Evolutionary conservation across 495 filamentous ascomycete species (phyloP).

Genomic region (Penicillium steckii): DNA sequence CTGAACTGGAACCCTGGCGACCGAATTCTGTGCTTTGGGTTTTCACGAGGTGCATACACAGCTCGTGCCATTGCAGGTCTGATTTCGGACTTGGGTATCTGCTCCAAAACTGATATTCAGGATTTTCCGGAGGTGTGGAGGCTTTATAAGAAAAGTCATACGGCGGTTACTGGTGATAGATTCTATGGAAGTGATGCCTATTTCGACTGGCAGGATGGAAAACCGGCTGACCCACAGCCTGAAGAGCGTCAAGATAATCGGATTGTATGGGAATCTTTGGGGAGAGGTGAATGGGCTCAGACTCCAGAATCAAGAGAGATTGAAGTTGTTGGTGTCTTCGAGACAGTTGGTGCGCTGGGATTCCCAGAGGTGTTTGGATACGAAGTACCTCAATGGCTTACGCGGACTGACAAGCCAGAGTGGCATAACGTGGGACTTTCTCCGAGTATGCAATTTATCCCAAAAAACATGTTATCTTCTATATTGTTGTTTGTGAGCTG

Average conservation of each 20-base stretch:
- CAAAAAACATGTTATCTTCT: too few relatives aligned
- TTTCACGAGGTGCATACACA: conserved; percentile 58
- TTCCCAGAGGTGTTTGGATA: conserved; percentile 13
- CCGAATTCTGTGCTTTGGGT: conserved; percentile 58
- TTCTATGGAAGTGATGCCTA: conserved; percentile 10
- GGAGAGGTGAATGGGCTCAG: conserved; percentile 16
- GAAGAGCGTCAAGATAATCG: neutral
- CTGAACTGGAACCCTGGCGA: conserved; percentile 50
- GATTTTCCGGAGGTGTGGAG: conserved; percentile 43
- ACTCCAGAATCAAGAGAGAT: conserved; percentile 27
- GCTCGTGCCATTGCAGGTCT: conserved; percentile 54
- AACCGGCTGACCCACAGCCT: conserved; percentile 11
- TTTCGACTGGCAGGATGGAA: conserved; percentile 3
- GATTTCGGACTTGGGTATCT: conserved; percentile 47
- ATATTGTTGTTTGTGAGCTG: too few relatives aligned
- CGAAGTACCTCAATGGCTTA: conserved; percentile 5
- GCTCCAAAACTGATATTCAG: conserved; percentile 37
- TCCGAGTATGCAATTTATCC: conserved; percentile 3
- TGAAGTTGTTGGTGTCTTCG: conserved; percentile 56
- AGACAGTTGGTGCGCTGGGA: conserved; percentile 51
- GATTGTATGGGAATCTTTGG: neutral
- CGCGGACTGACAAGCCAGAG: conserved; percentile 1
- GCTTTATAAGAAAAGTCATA: conserved; percentile 38
- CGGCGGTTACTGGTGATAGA: conserved; percentile 13
- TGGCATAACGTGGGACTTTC: conserved; percentile 9